Percentiles rank a stretch among this genome's conserved stretches.
phyloP scores from a whole-genome alignment of 2,329 filamentous ascomycete genomes.

The Fusarium stilboides region DNA sequence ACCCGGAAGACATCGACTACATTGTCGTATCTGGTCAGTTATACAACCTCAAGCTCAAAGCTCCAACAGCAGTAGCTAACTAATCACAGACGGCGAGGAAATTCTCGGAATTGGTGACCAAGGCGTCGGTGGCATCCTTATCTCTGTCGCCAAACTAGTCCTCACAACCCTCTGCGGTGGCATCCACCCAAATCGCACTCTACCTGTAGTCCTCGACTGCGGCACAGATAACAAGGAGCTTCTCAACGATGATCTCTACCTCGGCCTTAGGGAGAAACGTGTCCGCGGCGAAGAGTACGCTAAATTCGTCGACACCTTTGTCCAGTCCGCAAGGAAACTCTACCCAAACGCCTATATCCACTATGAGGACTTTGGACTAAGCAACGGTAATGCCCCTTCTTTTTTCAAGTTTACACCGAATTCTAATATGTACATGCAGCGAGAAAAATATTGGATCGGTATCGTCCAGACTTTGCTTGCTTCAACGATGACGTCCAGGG shows the following conservation, averaged over 20 bases:
- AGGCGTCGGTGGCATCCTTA: slow-evolving; percentile 86
- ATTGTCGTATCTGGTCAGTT: slow-evolving; percentile 85
- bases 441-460: slow-evolving; percentile 81
- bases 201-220: slow-evolving; percentile 88
- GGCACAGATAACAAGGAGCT: slow-evolving; percentile 86
- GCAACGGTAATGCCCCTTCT: slow-evolving; percentile 67
- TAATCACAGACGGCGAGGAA: slow-evolving; percentile 68
- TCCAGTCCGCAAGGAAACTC: slow-evolving; percentile 75
- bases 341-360: slow-evolving; percentile 89
- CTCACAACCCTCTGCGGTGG: slow-evolving; percentile 90
- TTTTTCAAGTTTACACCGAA: not conserved
- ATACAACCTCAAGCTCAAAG: fast-evolving
- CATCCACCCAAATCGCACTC: slow-evolving; percentile 82
- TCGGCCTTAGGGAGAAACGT: slow-evolving; percentile 78
- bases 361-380: slow-evolving; percentile 89
- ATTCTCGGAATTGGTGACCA: slow-evolving; percentile 93
- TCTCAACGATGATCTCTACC: slow-evolving; percentile 82
- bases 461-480: slow-evolving; percentile 80
- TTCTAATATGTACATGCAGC: slow-evolving; percentile 59
- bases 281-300: slow-evolving; percentile 82
- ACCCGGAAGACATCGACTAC: slow-evolving; percentile 83
- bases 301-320: slow-evolving; percentile 81
- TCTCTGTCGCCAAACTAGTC: slow-evolving; percentile 86
- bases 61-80: not conserved
- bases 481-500: slow-evolving; percentile 96